Base-by-base conservation (phyloP, 2,329 filamentous ascomycete species). In the Fusarium austroafricanum region DNA sequence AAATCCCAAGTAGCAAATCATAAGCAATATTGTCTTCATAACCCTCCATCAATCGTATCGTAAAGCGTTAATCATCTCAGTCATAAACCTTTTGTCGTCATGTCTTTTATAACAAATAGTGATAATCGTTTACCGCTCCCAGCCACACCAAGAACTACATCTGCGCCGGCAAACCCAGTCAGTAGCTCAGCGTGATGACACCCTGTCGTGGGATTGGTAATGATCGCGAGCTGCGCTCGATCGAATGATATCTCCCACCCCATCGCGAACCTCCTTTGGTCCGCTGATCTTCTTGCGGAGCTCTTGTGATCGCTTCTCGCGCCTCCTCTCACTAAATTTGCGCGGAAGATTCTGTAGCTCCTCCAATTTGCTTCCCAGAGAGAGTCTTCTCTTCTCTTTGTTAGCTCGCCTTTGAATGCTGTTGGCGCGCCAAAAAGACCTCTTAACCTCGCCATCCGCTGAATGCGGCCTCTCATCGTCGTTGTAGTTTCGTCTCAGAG, bases 221-320 rank as follows among this genome's bases (percentile, higher is more conserved):
- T 61, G 66, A 57, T 68, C 67, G 52, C 68, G 65, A 17, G 59
- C 55, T 14, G 69, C 70, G 39, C 78, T 81, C 35, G 81, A 78
- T 49, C 83, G 79, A 44, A 88, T 83, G 46, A 89, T 82, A 29
- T 89, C 86, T 15, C 83, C 85, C 4, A 89, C 84, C 5, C 86
- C 86, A 65, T 89, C 86, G 26, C 86, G 79, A 20, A 89, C 86
- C 71, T 87, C 85, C 23, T 79, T 82, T 0, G 88, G 88, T 7
- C 81, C 83, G 61, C 87, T 89, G 43, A 90, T 90, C 75, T 83
- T 89, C 67, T 84, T 79, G 10, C 88, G 82, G 53, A 90, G 79
- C 71, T 87, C 86, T 60, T 85, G 82, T 21, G 83, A 84, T 51
- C 88, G 80, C 77, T 86, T 88, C 77, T 88, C 86, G 23, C 87